Evolutionary conservation across 345 rosid species (phyloP).

Genomic region (Eucalyptus erythrocorys): DNA sequence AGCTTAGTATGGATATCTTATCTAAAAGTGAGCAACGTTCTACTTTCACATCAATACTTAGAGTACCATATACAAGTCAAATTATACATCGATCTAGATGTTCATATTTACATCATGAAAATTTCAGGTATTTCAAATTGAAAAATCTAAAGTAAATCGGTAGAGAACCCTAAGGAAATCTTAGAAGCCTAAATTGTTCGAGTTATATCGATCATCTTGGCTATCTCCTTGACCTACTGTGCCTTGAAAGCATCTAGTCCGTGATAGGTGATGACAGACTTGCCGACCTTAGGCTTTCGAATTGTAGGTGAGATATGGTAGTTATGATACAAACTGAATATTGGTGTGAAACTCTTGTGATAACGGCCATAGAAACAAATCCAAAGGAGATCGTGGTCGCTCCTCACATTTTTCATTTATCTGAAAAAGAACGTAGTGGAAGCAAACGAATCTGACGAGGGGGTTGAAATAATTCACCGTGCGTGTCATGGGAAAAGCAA

Average conservation of each 20-base stretch:
- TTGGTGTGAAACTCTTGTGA: background rate
- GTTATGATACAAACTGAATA: background rate
- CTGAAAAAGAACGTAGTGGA: background rate
- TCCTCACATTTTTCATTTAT: background rate
- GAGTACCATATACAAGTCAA: background rate
- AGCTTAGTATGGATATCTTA: background rate
- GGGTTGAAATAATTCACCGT: background rate
- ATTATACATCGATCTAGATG: background rate
- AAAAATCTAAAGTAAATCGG: background rate
- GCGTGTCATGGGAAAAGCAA: background rate
- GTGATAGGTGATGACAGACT: background rate
- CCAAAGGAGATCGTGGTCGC: background rate
- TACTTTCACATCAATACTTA: background rate
- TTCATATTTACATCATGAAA: background rate
- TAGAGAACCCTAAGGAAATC: background rate
- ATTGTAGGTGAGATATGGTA: background rate
- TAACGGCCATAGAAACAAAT: background rate
- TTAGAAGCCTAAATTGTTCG: background rate
- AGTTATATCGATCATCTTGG: background rate
- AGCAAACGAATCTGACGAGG: background rate
- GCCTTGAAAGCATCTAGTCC: background rate
- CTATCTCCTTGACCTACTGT: background rate
- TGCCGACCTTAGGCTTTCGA: fast-evolving
- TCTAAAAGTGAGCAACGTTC: background rate
- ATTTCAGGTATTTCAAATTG: background rate